These are phyloP conservation scores for Yueomyces sinensis DNA, from an alignment of 805 yeast genomes.

Conservation along the genomic window DNA sequence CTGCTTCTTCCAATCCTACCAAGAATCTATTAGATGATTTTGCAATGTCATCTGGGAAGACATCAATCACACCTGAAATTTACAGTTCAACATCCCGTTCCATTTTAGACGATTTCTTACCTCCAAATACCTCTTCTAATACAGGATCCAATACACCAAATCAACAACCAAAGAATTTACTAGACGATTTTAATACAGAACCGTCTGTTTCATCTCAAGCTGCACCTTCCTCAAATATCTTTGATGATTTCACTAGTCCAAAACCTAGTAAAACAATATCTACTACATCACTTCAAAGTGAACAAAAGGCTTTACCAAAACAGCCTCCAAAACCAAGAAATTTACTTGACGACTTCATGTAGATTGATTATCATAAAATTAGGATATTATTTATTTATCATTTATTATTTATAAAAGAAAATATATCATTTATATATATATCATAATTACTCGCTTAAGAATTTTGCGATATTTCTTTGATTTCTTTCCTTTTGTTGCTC, in stretches of 20 bases:
- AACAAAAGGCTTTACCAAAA: neutral
- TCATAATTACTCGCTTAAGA: slow-evolving; percentile 28
- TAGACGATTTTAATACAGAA: slow-evolving; percentile 2
- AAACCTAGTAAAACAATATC: neutral
- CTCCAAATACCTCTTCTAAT: too few relatives aligned
- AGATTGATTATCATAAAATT: neutral
- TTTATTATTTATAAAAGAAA: neutral
- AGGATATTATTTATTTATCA: neutral
- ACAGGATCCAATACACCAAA: too few relatives aligned
- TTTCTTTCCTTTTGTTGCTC: slow-evolving; percentile 35
- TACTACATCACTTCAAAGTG: neutral
- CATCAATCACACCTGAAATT: neutral
- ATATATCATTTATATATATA: neutral
- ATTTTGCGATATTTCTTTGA: slow-evolving; percentile 46
- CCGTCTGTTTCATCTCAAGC: neutral
- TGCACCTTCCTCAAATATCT: slow-evolving; percentile 1
- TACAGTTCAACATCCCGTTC: too few relatives aligned
- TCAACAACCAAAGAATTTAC: too few relatives aligned
- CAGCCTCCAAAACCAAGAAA: slow-evolving; percentile 11
- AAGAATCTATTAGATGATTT: slow-evolving; percentile 11
- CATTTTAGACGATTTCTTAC: too few relatives aligned
- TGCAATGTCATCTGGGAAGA: neutral
- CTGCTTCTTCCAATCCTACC: neutral
- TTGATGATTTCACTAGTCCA: slow-evolving; percentile 1
- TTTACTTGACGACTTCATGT: slow-evolving; percentile 24